phyloP scores from a whole-genome alignment of 768 basidiomycete genomes.

The Tremella yokohamensis region DNA sequence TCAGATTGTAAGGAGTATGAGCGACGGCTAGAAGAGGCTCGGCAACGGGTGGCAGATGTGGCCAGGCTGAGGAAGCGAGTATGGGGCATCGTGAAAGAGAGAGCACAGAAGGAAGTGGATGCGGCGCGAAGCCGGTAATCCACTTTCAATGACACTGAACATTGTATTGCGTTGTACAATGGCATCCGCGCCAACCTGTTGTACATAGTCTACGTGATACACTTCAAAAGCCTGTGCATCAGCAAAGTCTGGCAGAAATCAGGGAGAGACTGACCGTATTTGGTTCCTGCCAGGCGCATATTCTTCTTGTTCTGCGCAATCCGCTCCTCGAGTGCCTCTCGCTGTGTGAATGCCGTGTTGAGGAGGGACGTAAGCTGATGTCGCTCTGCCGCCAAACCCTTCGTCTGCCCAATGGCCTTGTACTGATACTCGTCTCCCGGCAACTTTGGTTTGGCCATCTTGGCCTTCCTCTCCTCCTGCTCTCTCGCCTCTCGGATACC shows the following conservation, averaged over 20 bases:
- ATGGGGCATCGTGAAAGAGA: conserved; percentile 48
- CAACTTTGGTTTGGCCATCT: conserved; percentile 28
- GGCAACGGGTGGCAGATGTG: conserved; percentile 49
- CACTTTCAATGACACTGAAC: background rate
- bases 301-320: conserved; percentile 40
- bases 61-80: conserved; percentile 49
- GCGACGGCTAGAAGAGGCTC: conserved; percentile 48
- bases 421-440: conserved; percentile 36
- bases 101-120: conserved; percentile 42
- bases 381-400: conserved; percentile 46
- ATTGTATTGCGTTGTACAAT: conserved; percentile 6
- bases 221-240: conserved; percentile 11
- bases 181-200: background rate
- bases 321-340: conserved; percentile 31
- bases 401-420: conserved; percentile 45
- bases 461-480: conserved; percentile 24
- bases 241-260: background rate
- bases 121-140: conserved; percentile 6
- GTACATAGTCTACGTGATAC: conserved; percentile 1
- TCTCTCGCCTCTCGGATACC: conserved; percentile 34
- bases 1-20: conserved; percentile 52
- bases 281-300: conserved; percentile 29
- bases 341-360: conserved; percentile 38
- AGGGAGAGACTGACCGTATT: conserved; percentile 29
- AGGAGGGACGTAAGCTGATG: conserved; percentile 48